Evolutionary conservation across 2,329 filamentous ascomycete genomes (phyloP).

Genomic region (Dactylonectria macrodidyma): DNA sequence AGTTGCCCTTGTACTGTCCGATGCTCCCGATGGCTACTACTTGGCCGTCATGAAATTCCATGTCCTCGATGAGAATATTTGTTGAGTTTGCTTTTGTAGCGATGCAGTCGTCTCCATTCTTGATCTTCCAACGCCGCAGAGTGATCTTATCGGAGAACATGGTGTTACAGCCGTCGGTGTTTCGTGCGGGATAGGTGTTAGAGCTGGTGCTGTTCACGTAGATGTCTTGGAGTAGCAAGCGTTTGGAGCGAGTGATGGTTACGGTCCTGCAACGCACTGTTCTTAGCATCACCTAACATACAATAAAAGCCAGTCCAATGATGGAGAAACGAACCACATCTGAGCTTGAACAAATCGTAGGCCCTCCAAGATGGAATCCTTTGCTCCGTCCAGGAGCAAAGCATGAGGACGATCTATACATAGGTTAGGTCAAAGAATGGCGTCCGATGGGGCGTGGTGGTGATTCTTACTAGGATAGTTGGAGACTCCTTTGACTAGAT

Average conservation of each 20-base stretch:
- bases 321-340: slow-evolving; percentile 62
- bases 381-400: background rate
- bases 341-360: slow-evolving; percentile 69
- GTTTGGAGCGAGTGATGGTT: slow-evolving; percentile 64
- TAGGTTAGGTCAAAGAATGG: slow-evolving; percentile 53
- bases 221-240: slow-evolving; percentile 65
- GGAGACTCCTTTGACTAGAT: slow-evolving; percentile 38
- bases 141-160: slow-evolving; percentile 67
- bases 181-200: slow-evolving; percentile 52
- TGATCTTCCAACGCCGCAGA: slow-evolving; percentile 64
- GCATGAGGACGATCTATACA: slow-evolving; percentile 51
- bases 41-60: slow-evolving; percentile 63
- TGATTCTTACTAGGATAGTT: background rate
- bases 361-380: slow-evolving; percentile 45
- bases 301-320: too few relatives aligned
- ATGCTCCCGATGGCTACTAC: slow-evolving; percentile 72
- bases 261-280: slow-evolving; percentile 53
- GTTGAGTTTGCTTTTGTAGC: slow-evolving; percentile 69
- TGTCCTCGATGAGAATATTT: slow-evolving; percentile 66
- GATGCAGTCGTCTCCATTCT: slow-evolving; percentile 56
- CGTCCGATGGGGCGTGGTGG: too few relatives aligned
- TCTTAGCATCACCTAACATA: too few relatives aligned
- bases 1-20: slow-evolving; percentile 65
- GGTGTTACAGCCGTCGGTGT: slow-evolving; percentile 65
- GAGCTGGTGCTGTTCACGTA: slow-evolving; percentile 66